Percentiles rank a stretch among this genome's conserved stretches.
Conservation (phyloP, 1,284 basidiomycete genomes). For the Hymenochaete sp. region DNA sequence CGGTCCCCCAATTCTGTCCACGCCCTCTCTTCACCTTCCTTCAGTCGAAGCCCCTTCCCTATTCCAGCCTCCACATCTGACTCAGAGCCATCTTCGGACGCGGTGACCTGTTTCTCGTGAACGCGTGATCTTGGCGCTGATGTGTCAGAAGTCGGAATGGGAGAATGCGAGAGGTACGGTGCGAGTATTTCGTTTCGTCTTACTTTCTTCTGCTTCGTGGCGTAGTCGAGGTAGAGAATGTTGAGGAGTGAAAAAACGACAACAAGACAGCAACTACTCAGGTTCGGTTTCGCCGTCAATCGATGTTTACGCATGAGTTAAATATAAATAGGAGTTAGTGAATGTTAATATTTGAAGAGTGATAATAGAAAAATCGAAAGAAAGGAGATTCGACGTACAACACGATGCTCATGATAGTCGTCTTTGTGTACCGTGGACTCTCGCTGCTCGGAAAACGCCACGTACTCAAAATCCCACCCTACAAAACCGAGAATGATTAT, state of each 20-base stretch:
- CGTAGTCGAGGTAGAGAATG: slow-evolving; percentile 23
- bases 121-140: no score
- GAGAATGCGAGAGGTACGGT: slow-evolving; percentile 26
- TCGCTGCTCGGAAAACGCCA: slow-evolving; percentile 33
- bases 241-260: slow-evolving; percentile 25
- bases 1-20: slow-evolving; percentile 32
- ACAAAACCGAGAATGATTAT: not conserved
- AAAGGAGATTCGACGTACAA: slow-evolving; percentile 25
- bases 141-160: no score
- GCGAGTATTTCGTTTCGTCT: slow-evolving; percentile 26
- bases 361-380: not conserved
- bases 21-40: slow-evolving; percentile 25
- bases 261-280: slow-evolving; percentile 20
- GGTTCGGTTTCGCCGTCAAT: no score
- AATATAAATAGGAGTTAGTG: no score
- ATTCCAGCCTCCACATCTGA: not conserved
- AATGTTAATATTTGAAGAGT: not conserved
- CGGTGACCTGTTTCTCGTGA: no score
- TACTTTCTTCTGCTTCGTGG: slow-evolving; percentile 24
- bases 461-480: slow-evolving; percentile 36
- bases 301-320: no score
- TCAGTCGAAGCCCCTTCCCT: no score
- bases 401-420: slow-evolving; percentile 30
- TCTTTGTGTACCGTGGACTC: slow-evolving; percentile 29
- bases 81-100: slow-evolving; percentile 4